Conservation (phyloP, 768 basidiomycete species). For the Podaxis sp. region DNA sequence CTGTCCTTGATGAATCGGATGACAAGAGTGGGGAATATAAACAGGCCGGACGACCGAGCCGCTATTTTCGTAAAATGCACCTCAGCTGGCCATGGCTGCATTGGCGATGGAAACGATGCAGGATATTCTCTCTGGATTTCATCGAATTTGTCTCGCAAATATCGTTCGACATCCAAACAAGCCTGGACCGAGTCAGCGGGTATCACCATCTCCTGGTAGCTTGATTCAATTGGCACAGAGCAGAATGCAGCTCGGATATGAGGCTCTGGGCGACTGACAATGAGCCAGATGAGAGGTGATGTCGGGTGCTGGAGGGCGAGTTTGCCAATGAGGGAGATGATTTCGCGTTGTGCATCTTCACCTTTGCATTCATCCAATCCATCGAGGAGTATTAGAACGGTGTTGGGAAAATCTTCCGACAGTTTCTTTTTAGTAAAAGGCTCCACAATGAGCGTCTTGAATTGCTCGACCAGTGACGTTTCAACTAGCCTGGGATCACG, state of each 20-base stretch:
- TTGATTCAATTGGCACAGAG: neutral
- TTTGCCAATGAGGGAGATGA: conserved; percentile 15
- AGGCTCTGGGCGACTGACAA: conserved; percentile 26
- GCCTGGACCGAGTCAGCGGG: neutral
- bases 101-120: neutral
- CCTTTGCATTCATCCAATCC: conserved; percentile 34
- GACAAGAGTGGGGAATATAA: conserved; percentile 24
- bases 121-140: too few relatives aligned
- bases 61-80: conserved; percentile 15
- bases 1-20: conserved; percentile 55
- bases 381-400: too few relatives aligned
- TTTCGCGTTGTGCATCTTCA: conserved; percentile 9
- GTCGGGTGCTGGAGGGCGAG: neutral
- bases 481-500: too few relatives aligned
- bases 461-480: too few relatives aligned
- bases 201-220: neutral
- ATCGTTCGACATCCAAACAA: conserved; percentile 12
- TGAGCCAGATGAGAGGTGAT: conserved; percentile 21
- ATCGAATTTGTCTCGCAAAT: conserved; percentile 13
- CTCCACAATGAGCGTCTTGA: too few relatives aligned
- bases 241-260: conserved; percentile 15
- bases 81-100: conserved; percentile 20
- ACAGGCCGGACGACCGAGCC: conserved; percentile 21
- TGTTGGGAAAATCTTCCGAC: too few relatives aligned
- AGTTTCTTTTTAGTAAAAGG: too few relatives aligned